These are phyloP conservation scores for Trichoderma virens DNA, from an alignment of 495 filamentous ascomycete genomes.

Conservation along the genomic window DNA sequence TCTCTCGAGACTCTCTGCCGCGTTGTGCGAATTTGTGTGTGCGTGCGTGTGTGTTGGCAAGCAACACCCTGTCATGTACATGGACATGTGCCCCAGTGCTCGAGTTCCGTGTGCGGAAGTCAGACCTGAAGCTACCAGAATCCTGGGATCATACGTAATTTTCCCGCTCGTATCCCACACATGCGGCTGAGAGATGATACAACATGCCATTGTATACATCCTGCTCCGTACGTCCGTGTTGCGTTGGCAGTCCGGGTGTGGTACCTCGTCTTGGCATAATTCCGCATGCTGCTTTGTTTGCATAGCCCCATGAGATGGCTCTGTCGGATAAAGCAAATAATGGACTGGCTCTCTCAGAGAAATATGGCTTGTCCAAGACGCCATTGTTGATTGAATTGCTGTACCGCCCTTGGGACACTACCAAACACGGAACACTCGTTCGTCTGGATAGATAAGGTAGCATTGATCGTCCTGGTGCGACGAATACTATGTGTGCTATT, in stretches of 20 bases:
- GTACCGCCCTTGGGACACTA: not conserved
- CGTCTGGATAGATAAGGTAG: not conserved
- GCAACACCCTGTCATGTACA: not conserved
- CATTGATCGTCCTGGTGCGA: not conserved
- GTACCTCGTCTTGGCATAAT: not conserved
- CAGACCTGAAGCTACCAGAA: not conserved
- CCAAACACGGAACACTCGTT: not conserved
- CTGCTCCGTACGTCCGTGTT: not conserved
- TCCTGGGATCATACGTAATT: not conserved
- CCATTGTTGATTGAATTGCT: not conserved
- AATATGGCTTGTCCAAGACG: not conserved
- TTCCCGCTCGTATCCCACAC: not conserved
- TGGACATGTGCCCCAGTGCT: not conserved
- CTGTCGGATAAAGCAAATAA: not conserved
- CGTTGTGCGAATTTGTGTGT: not conserved
- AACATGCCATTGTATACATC: not conserved
- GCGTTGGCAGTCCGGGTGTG: not conserved
- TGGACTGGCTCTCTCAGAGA: not conserved
- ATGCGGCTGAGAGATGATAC: conserved; percentile 7
- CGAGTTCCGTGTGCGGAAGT: not conserved
- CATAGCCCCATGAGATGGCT: not conserved
- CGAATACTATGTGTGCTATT: not conserved
- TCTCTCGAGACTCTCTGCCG: not conserved
- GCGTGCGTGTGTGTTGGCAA: too few relatives aligned
- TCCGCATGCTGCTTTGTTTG: not conserved